Conservation (phyloP, 1,284 basidiomycete genomes). For the Moniliella sp. region DNA sequence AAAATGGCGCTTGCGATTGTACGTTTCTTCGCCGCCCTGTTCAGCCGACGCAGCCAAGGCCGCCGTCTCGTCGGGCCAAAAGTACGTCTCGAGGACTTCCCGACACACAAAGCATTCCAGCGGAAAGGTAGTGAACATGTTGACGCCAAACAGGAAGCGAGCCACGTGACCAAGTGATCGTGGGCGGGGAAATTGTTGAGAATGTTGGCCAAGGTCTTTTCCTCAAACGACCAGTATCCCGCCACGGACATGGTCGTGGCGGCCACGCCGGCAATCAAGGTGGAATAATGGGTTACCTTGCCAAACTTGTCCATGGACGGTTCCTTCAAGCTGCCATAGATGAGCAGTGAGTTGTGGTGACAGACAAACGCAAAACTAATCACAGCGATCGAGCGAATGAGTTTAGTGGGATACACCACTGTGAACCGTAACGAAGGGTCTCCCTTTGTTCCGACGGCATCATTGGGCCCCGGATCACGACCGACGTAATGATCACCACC, state of each 20-base stretch:
- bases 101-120: constrained; percentile 83
- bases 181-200: constrained; percentile 32
- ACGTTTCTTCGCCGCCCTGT: too few species aligned
- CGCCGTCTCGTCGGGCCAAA: constrained; percentile 15
- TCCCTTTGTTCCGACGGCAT: constrained; percentile 58
- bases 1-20: constrained; percentile 47
- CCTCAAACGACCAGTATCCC: constrained; percentile 75
- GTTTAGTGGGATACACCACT: constrained; percentile 54
- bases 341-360: constrained; percentile 38
- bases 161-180: constrained; percentile 43
- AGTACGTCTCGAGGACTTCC: constrained; percentile 41
- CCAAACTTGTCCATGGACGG: constrained; percentile 87
- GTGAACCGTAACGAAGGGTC: constrained; percentile 42
- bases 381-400: constrained; percentile 28
- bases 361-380: constrained; percentile 34
- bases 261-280: constrained; percentile 24
- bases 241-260: constrained; percentile 51
- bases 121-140: constrained; percentile 92
- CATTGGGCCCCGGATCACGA: constrained; percentile 62
- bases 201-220: constrained; percentile 50
- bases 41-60: too few species aligned
- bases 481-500: constrained; percentile 72
- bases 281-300: constrained; percentile 54
- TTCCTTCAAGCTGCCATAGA: constrained; percentile 74
- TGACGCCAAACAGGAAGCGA: constrained; percentile 78